Base-by-base conservation (phyloP, 345 rosid species). In the Trapa incisa region DNA sequence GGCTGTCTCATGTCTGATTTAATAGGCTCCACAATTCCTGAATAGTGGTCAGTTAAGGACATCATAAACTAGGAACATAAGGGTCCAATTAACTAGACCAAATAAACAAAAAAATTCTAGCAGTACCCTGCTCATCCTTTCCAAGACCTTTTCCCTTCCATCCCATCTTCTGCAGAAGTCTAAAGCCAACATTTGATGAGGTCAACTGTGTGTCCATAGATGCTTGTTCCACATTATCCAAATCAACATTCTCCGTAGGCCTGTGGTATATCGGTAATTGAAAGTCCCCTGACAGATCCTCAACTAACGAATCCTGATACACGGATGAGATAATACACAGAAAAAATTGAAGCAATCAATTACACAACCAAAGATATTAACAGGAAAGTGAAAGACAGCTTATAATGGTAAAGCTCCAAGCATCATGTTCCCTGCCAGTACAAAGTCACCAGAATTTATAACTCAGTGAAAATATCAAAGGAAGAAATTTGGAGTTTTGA, bases 121-220 rank as follows among this genome's bases (percentile, higher is more conserved):
- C 32, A 38, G 37, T 70, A 91, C 99, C 99, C 76, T 91, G 96
- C 76, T 94, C 99, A 65, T 89, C 84, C 86, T 86, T 94, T 42
- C 99, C 99, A 1, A 91, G 89, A 61, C 99, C 97, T 76, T 89
- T 89, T 53, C 97, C 99, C 76, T 87, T 94, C 99, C 99, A 94
- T 29, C 99, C 99, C 99, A 94, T 94, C 74, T 91, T 94, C 72
- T 88, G 95, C 68, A 94, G 93, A 75, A 94, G 99, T 74, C 89
- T 88, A 78, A 87, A 94, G 56, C 99, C 97, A 37, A 94, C 72
- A 73, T 94, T 94, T n/a, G 97, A 81, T 1, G 91, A 86, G 11
- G 95, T 72, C 79, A 94, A 80, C 77, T 70, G 80, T 2, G 92
- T 89, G 70, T 91, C 97, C 36, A 91, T 69, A 0, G 96, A 86